Conservation (phyloP, 148 eudicot genomes). For the Camellia japonica region DNA sequence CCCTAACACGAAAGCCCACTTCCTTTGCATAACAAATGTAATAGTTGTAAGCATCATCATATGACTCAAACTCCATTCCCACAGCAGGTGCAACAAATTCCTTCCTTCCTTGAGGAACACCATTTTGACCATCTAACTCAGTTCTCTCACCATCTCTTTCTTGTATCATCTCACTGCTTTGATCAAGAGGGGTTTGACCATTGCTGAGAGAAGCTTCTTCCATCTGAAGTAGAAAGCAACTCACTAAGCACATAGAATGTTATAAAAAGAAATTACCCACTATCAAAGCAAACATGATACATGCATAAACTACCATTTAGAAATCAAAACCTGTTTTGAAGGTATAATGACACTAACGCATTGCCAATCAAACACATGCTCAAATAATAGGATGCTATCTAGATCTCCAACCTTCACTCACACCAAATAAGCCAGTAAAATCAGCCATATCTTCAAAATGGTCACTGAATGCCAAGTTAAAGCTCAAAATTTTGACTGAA, state of each 20-base stretch:
- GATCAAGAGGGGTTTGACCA: slow-evolving; percentile 24
- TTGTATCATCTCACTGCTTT: slow-evolving; percentile 22
- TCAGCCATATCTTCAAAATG: not conserved
- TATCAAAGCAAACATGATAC: not conserved
- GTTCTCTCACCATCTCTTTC: slow-evolving; percentile 29
- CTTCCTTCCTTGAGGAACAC: slow-evolving; percentile 36
- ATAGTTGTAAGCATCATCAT: slow-evolving; percentile 86
- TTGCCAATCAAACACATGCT: too few relatives aligned
- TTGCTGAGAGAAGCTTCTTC: slow-evolving; percentile 42
- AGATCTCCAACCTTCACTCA: not conserved
- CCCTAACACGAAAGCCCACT: slow-evolving; percentile 72
- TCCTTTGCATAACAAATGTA: slow-evolving; percentile 75
- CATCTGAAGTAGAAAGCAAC: slow-evolving; percentile 27
- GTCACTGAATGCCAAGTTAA: not conserved
- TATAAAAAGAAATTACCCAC: not conserved
- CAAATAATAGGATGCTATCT: too few relatives aligned
- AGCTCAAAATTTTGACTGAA: not conserved
- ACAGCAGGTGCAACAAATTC: slow-evolving; percentile 71
- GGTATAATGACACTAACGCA: not conserved
- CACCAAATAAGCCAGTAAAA: not conserved
- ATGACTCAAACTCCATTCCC: slow-evolving; percentile 88
- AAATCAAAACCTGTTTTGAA: slow-evolving; percentile 2
- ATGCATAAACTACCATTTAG: not conserved
- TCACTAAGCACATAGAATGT: not conserved
- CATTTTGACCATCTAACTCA: slow-evolving; percentile 28